Conservation (phyloP, 75 land plant species). For the Picea glauca region DNA sequence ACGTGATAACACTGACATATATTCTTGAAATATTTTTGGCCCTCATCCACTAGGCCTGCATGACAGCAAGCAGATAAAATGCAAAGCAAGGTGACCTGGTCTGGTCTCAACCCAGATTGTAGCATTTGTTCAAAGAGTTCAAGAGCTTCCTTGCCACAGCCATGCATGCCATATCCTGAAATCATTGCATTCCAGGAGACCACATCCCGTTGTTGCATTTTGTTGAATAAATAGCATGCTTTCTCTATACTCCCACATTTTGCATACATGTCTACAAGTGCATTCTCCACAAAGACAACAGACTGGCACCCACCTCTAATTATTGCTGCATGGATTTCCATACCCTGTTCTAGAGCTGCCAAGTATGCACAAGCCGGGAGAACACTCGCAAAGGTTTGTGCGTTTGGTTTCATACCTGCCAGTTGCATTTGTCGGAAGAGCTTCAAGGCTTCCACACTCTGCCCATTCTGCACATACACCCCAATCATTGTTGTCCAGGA, state of each 20-base stretch:
- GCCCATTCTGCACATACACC: neutral
- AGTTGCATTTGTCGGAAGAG: neutral
- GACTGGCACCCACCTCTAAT: neutral
- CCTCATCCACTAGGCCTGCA: constrained; percentile 33
- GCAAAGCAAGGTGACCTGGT: constrained; percentile 33
- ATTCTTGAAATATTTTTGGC: constrained; percentile 24
- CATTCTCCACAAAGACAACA: neutral
- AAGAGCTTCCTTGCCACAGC: constrained; percentile 45
- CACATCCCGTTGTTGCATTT: constrained; percentile 10
- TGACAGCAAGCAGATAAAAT: constrained; percentile 43
- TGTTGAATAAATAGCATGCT: constrained; percentile 8
- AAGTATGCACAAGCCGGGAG: neutral
- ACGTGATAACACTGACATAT: constrained; percentile 24
- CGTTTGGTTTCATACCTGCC: neutral
- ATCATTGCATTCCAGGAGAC: constrained; percentile 22
- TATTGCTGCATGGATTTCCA: constrained; percentile 1
- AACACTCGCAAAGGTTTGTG: neutral
- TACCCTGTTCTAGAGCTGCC: constrained; percentile 6
- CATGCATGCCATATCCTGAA: constrained; percentile 40
- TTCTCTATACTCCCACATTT: constrained; percentile 24
- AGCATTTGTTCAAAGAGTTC: constrained; percentile 44
- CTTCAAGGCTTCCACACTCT: neutral
- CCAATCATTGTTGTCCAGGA: neutral
- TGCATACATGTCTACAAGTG: constrained; percentile 12
- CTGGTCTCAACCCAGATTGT: constrained; percentile 28